Percentiles rank a stretch among this genome's conserved stretches.
Evolutionary conservation across 1,284 basidiomycete species (phyloP).

Genomic region (Ceratobasidium sp.): DNA sequence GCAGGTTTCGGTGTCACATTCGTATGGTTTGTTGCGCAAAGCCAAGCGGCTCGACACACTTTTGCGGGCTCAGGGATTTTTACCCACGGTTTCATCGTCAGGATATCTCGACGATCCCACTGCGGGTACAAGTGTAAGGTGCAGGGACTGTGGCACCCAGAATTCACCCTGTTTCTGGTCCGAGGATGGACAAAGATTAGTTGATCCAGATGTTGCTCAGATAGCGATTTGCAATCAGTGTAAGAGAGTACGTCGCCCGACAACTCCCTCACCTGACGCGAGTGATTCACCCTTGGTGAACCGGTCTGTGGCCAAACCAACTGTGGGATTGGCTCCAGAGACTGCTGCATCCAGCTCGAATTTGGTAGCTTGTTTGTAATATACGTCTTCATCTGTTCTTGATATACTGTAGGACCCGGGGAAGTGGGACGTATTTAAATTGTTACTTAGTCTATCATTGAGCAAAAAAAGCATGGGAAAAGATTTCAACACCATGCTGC

Average conservation of each 20-base stretch:
- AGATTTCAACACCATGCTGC: no score
- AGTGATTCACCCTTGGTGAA: not conserved
- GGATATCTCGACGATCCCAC: not conserved
- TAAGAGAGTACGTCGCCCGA: not conserved
- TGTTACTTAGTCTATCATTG: no score
- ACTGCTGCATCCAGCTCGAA: not conserved
- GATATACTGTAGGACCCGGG: no score
- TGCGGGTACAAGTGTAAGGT: conserved; percentile 47
- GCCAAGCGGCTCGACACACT: conserved; percentile 82
- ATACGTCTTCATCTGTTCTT: no score
- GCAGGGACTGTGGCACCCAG: conserved; percentile 59
- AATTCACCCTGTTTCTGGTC: conserved; percentile 60
- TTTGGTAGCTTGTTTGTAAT: not conserved
- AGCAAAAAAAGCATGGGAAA: no score
- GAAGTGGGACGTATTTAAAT: no score
- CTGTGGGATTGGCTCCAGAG: not conserved
- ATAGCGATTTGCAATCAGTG: conserved; percentile 39
- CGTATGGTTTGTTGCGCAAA: conserved; percentile 87
- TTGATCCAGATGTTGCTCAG: conserved; percentile 17
- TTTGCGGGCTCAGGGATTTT: conserved; percentile 55
- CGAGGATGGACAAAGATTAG: conserved; percentile 35
- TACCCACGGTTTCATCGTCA: conserved; percentile 14
- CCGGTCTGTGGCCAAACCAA: not conserved
- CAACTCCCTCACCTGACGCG: not conserved
- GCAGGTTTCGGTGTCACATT: conserved; percentile 74